Base-by-base conservation (phyloP, 495 filamentous ascomycete species). In the Neurospora discreta region DNA sequence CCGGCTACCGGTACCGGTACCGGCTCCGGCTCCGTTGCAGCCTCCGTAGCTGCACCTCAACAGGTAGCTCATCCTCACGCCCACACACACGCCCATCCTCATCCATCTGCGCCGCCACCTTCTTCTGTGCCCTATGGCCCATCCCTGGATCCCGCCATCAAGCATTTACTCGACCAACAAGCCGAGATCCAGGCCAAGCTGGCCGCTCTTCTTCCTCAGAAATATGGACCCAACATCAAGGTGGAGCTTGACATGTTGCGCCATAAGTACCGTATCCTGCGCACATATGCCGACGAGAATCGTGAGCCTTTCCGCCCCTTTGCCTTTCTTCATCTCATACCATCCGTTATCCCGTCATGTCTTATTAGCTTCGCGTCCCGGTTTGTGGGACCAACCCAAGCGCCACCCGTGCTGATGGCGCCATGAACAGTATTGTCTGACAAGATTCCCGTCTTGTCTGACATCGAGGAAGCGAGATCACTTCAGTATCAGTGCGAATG, bases 401-500 rank as follows among this genome's bases (percentile, higher is more conserved):
- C 30, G 68, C 39, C 39, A 68, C 23, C 58, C 69, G 68, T 72
- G 80, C 82, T 84, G 74, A 83, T 80, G 71, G 52, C 39, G 42
- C 60, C 40, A 7, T 71, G 70, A 71, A 46, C 69, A 86, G 84
- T 83, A 39, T 68, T 84, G 68, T 78, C 82, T 70, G 81, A 80
- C 70, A 82, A 79, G 71, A 72, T 85, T 67, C 76, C 80, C 39
- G 76, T 79, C 72, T 75, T 85, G 72, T 86, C 82, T 74, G 83
- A 86, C 38, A 78, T 84, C 44, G 84, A 86, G 72, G 84, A 86
- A 76, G 83, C 84, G 41, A 77, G 84, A 68, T 75, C 78, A 18
- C 71, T 86, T 69, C 84, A 86, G 71, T 85, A 86, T 73, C 80
- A 79, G 71, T 85, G 83, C 74, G 84, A 86, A 75, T 86, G 84